phyloP scores from a whole-genome alignment of 371 early-diverging fungal species.

The Phascolomyces articulosus region DNA sequence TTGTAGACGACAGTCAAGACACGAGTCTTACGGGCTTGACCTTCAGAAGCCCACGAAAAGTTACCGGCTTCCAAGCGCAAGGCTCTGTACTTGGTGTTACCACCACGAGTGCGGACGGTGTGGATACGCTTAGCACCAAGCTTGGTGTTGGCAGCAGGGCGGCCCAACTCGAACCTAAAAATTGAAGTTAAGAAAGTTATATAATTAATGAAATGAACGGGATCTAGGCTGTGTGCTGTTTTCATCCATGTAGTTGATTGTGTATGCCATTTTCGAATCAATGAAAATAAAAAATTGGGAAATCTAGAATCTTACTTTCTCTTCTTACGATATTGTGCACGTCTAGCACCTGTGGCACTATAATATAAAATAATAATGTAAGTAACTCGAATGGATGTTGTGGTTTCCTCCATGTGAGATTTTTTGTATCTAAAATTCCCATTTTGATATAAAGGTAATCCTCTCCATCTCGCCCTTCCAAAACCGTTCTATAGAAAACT shows the following conservation, averaged over 20 bases:
- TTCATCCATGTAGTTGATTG: too few species aligned
- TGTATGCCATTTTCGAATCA: too few species aligned
- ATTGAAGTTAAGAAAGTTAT: too few species aligned
- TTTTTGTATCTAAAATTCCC: too few species aligned
- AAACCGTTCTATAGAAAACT: too few species aligned
- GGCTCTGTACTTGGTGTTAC: slow-evolving; percentile 99
- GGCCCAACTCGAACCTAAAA: slow-evolving; percentile 91
- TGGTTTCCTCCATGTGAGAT: too few species aligned
- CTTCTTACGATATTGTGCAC: slow-evolving; percentile 19
- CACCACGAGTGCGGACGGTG: slow-evolving; percentile 94
- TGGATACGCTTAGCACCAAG: slow-evolving; percentile 95
- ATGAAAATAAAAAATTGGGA: too few species aligned
- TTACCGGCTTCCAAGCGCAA: slow-evolving; percentile 97
- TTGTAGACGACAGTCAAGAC: slow-evolving; percentile 99
- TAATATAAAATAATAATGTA: background rate
- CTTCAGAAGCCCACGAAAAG: slow-evolving; percentile 98
- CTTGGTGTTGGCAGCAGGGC: slow-evolving; percentile 98
- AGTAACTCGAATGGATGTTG: too few species aligned
- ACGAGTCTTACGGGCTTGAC: slow-evolving; percentile 94
- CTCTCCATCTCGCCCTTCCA: too few species aligned
- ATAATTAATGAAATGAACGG: too few species aligned
- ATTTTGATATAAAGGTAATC: too few species aligned
- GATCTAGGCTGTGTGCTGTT: too few species aligned
- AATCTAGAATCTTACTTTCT: slow-evolving; percentile 18
- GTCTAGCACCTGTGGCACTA: slow-evolving; percentile 20